Evolutionary conservation across 1,139 yeast genomes (phyloP), one percentile per base, ranked within the genome.

Genomic region (Lodderomyces orthopsilosis): DNA sequence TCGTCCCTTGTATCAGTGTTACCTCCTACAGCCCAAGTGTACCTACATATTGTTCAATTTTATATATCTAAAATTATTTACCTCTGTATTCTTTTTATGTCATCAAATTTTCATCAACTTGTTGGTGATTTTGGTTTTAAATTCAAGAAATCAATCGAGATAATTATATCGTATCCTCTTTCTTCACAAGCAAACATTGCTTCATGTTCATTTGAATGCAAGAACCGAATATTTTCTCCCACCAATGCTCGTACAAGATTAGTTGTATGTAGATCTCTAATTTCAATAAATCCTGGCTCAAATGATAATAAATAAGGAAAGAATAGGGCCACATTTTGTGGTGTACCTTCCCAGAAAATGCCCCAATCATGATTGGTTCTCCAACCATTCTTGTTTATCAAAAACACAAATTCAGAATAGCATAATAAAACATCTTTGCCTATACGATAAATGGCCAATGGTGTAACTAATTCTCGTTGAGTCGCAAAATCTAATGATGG

Each of bases 401-500:
- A 89, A 64, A 93, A 93, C 40, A 96, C 93, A 62, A 93, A 91
- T 59, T 90, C 96, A 3, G 95, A 81, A 60, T 90, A 93, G 61
- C 91, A 84, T 47, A 93, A 75, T 56, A 93, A 68, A 60, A 93
- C 91, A 66, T 91, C 94, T 46, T 85, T 83, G 49, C 94, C 94
- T 48, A 93, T 79, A 46, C 96, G 77, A 62, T 91, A 95, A 49
- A 93, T 90, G 3, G 95, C 91, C 61, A 90, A 79, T 21, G 98
- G 98, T 52, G 88, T 87, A 46, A 93, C 77, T 10, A 61, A 55
- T 63, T 88, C 96, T 49, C 85, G 80, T 52, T 87, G 86, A 35
- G 87, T 83, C n/a, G 95, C 97, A 70, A 93, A 93, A 59, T 93
- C 98, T 45, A 93, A 72, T 26, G 97, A 89, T 0, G 98, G 94